Evolutionary conservation across 2,329 filamentous ascomycete species (phyloP).

Genomic region (Phaeosphaeriaceae sp.): DNA sequence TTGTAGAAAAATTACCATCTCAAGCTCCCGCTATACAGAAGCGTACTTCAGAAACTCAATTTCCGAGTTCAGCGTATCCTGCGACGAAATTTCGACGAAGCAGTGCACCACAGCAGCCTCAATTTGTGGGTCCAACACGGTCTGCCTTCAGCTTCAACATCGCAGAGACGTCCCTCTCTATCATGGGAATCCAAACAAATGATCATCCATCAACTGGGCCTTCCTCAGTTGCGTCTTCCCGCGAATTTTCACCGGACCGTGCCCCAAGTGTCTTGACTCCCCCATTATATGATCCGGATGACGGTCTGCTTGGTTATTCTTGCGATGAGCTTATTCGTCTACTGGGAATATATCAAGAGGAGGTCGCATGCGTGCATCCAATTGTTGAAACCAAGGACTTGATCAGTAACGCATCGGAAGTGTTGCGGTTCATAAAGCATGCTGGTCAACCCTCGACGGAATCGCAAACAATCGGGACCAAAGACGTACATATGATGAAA

Average conservation of each 20-base stretch:
- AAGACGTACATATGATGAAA: constrained; percentile 22
- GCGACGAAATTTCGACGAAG: background rate
- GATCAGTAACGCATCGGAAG: constrained; percentile 6
- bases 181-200: constrained; percentile 18
- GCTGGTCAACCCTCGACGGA: background rate
- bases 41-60: background rate
- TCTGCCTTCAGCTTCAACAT: constrained; percentile 29
- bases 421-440: constrained; percentile 10
- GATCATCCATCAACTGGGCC: background rate
- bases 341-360: constrained; percentile 23
- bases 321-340: constrained; percentile 15
- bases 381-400: constrained; percentile 22
- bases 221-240: constrained; percentile 14
- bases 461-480: constrained; percentile 1
- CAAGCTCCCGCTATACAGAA: background rate
- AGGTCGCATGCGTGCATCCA: constrained; percentile 22
- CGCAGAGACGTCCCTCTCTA: constrained; percentile 22
- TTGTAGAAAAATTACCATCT: background rate
- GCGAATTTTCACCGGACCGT: constrained; percentile 15
- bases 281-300: background rate
- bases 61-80: background rate
- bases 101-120: constrained; percentile 11
- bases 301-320: constrained; percentile 13
- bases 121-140: constrained; percentile 27
- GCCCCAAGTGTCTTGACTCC: background rate